Percentiles rank a stretch among this genome's conserved stretches.
phyloP scores from a whole-genome alignment of 2,329 filamentous ascomycete genomes.

The Lachnellula subtilissima region DNA sequence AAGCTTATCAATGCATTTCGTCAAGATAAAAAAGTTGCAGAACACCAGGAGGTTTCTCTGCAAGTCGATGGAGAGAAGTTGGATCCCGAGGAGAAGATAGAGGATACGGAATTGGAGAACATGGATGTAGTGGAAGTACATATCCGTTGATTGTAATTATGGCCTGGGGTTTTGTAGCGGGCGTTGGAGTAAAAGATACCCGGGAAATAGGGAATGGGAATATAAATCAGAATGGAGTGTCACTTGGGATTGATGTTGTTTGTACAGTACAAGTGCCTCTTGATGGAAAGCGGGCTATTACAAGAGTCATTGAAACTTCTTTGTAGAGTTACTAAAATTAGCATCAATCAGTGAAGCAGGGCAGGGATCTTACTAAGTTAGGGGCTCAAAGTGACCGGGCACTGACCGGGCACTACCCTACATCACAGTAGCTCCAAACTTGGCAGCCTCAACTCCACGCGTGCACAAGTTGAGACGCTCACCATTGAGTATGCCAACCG shows the following conservation, averaged over 20 bases:
- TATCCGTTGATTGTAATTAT: slow-evolving; percentile 17
- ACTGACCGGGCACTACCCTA: background rate
- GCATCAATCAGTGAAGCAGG: too few relatives aligned
- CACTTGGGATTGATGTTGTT: background rate
- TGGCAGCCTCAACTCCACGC: background rate
- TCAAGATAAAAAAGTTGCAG: slow-evolving; percentile 45
- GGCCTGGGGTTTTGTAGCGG: slow-evolving; percentile 12
- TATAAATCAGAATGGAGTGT: background rate
- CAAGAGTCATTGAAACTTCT: too few relatives aligned
- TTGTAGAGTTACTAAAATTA: too few relatives aligned
- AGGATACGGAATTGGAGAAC: slow-evolving; percentile 68
- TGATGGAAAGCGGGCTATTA: too few relatives aligned
- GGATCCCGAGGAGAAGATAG: slow-evolving; percentile 54
- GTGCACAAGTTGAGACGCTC: background rate
- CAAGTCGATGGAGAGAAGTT: slow-evolving; percentile 73
- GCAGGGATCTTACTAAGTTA: too few relatives aligned
- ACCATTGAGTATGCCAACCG: background rate
- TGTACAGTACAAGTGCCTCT: background rate
- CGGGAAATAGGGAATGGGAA: background rate
- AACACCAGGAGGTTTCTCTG: slow-evolving; percentile 53
- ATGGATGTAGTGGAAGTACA: slow-evolving; percentile 69
- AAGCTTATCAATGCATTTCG: slow-evolving; percentile 61
- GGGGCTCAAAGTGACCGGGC: background rate
- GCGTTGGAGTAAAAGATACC: slow-evolving; percentile 16
- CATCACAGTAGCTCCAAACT: background rate